Evolutionary conservation across 257 asterid species (phyloP), one percentile per base, ranked within the genome.

Genomic region (Paraleonurus japonicus): DNA sequence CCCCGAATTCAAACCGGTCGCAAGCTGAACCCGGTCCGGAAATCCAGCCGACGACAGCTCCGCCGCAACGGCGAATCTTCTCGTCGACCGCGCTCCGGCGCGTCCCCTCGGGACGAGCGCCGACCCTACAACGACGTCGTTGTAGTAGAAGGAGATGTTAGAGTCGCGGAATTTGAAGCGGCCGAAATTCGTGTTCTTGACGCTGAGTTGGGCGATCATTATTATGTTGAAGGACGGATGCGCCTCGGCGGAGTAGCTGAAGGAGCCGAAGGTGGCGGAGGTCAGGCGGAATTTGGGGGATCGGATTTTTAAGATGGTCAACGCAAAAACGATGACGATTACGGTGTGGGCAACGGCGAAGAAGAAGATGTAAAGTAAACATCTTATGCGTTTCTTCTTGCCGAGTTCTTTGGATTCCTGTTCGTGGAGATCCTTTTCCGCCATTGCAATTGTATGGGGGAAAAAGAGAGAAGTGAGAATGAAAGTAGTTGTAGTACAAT

Each of bases 111-210:
- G 69, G 15, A 78, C 17, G 26, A 35, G 17, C 1, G 72, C 75
- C 0, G 19, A 7, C 33, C 79, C 82, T 1, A 78, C 72, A 12
- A 55, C 22, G 48, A 28, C 69, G 1, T 75, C 78, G 64, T 65
- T 48, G 75, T 67, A 72, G 9, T 67, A 27, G 5, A 78, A 19
- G 0, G 66, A 26, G 47, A 73, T 51, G 3, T 50, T 32, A 72
- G 64, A 54, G 8, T 72, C 64, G 33, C 68, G 12, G 45, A 51
- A 78, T 22, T 62, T 67, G 68, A 73, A 78, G 33, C 33, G 76
- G 17, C 79, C 82, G 72, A 61, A 78, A 24, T 78, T 78, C 16
- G 45, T 0, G 65, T 78, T 78, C 16, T 24, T 62, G 1, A 78
- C 60, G 4, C 66, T 23, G 47, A 78, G 70, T 5, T 69, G 45